Percentiles rank a stretch among this genome's conserved stretches.
phyloP scores from a whole-genome alignment of 495 filamentous ascomycete genomes.

The Aspergillus mulundensis region DNA sequence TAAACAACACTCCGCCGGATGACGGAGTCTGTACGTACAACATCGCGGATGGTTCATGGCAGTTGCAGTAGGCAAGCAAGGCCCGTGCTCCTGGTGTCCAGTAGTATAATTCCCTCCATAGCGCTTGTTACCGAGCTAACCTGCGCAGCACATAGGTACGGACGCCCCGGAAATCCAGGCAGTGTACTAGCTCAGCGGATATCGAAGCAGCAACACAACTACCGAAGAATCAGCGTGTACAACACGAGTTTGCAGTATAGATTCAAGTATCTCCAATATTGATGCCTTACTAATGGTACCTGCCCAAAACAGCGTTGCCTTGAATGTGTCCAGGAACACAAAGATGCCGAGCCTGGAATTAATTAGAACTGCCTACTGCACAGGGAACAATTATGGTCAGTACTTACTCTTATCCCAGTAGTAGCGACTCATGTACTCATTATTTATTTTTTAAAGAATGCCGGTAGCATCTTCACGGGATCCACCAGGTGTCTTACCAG shows the following conservation, averaged over 20 bases:
- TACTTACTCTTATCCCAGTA: background rate
- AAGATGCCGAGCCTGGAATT: slow-evolving; percentile 20
- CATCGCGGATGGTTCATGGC: background rate
- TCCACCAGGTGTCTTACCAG: slow-evolving; percentile 2
- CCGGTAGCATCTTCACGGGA: background rate
- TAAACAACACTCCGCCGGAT: slow-evolving; percentile 5
- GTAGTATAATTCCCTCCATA: slow-evolving; percentile 5
- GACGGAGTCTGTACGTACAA: slow-evolving; percentile 9
- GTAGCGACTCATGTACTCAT: background rate
- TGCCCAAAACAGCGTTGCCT: slow-evolving; percentile 47
- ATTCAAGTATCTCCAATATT: background rate
- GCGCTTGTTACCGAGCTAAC: background rate
- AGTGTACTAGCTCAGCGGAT: slow-evolving; percentile 17
- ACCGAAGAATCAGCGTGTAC: slow-evolving; percentile 47
- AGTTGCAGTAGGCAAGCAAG: slow-evolving; percentile 7
- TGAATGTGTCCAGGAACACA: slow-evolving; percentile 44
- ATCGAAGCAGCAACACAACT: slow-evolving; percentile 15
- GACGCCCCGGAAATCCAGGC: slow-evolving; percentile 13
- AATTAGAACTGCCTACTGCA: slow-evolving; percentile 14
- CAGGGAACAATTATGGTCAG: slow-evolving; percentile 3
- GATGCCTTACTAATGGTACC: slow-evolving; percentile 3
- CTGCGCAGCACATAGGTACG: slow-evolving; percentile 4
- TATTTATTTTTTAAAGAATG: slow-evolving; percentile 5
- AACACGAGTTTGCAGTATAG: slow-evolving; percentile 47
- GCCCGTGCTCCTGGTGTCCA: slow-evolving; percentile 3